Evolutionary conservation across 305 asterid species (phyloP).

Genomic region (Plantago coronopus): DNA sequence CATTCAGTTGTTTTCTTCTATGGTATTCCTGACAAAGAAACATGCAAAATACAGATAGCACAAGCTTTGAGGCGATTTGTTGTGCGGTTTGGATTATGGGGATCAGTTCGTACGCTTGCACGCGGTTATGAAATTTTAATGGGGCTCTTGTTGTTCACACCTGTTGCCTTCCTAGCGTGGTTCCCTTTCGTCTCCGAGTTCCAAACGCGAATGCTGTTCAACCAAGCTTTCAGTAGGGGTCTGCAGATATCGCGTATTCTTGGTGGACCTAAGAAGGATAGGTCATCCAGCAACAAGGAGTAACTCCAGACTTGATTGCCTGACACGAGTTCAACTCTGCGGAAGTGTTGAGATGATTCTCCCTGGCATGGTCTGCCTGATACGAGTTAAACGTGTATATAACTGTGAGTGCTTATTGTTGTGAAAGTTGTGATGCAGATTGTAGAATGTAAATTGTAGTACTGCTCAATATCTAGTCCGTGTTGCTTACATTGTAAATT

Average conservation of each 20-base stretch:
- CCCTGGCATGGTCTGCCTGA: too few species aligned
- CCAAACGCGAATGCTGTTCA: conserved; percentile 94
- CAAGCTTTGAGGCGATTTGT: conserved; percentile 71
- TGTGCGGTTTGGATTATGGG: conserved; percentile 57
- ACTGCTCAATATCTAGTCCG: too few species aligned
- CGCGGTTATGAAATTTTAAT: conserved; percentile 75
- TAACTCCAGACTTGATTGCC: conserved; percentile 23
- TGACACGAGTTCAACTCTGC: too few species aligned
- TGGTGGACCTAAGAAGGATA: conserved; percentile 94
- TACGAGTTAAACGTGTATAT: too few species aligned
- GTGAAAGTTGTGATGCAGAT: too few species aligned
- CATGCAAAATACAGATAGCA: conserved; percentile 53
- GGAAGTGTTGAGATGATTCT: too few species aligned
- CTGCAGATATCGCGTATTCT: conserved; percentile 98
- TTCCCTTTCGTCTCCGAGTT: conserved; percentile 98
- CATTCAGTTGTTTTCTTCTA: neutral
- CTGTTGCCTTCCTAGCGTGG: conserved; percentile 99
- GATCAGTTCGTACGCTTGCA: conserved; percentile 71
- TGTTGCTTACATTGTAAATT: too few species aligned
- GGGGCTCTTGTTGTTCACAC: conserved; percentile 76
- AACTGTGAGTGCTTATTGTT: too few species aligned
- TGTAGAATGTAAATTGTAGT: too few species aligned
- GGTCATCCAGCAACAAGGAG: conserved; percentile 70
- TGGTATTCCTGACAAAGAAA: neutral
- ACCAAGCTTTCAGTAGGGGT: conserved; percentile 98